Evolutionary conservation across 2,329 filamentous ascomycete species (phyloP).

Genomic region (Penicillium aurantiogriseum): DNA sequence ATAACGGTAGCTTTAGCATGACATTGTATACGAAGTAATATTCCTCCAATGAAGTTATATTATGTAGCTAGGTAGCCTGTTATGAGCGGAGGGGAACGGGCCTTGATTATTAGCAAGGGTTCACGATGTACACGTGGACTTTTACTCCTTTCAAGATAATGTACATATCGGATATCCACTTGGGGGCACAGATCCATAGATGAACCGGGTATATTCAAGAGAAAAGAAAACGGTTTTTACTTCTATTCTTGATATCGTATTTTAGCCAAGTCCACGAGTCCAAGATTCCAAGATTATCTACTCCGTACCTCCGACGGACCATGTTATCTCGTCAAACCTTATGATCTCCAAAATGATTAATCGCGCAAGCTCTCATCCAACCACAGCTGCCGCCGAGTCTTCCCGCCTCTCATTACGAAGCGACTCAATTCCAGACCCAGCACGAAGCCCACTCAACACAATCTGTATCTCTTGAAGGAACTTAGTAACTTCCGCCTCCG

Average conservation of each 20-base stretch:
- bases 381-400: conserved; percentile 39
- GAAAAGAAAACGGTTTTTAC: not conserved
- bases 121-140: not conserved
- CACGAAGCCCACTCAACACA: conserved; percentile 51
- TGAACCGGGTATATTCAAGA: not conserved
- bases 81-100: not conserved
- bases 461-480: conserved; percentile 68
- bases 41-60: not conserved
- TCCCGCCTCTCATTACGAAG: conserved; percentile 47
- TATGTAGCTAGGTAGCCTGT: too few relatives aligned
- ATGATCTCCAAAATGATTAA: not conserved
- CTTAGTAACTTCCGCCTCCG: conserved; percentile 76
- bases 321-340: not conserved
- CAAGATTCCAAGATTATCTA: not conserved
- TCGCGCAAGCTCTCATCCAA: conserved; percentile 13
- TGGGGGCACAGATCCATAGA: not conserved
- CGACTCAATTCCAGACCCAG: conserved; percentile 35
- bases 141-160: not conserved
- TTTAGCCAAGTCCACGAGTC: not conserved
- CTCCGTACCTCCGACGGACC: not conserved
- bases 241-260: not conserved
- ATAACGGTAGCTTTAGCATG: not conserved
- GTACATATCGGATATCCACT: too few relatives aligned
- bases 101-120: not conserved
- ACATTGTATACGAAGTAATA: not conserved